A percentile compares a stretch with the other conserved stretches of the same genome.
phyloP scores from a whole-genome alignment of 2,329 filamentous ascomycete species.

The Fusarium sp. region DNA sequence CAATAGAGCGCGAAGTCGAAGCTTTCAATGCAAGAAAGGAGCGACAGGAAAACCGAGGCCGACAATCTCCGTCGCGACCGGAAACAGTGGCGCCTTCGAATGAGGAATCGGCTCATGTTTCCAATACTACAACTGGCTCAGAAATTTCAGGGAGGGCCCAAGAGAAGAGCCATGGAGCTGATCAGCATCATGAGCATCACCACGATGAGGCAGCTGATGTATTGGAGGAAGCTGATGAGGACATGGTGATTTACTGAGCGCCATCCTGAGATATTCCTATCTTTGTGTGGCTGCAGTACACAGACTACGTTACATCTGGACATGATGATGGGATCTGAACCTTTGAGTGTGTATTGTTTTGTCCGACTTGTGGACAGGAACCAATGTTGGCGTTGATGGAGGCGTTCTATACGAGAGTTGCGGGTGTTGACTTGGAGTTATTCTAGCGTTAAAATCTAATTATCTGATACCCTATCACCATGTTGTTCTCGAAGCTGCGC shows the following conservation, averaged over 20 bases:
- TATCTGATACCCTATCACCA: conserved; percentile 28
- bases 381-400: background rate
- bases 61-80: conserved; percentile 6
- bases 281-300: background rate
- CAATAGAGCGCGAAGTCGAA: conserved; percentile 72
- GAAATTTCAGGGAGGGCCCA: conserved; percentile 16
- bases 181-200: conserved; percentile 48
- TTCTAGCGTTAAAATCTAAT: conserved; percentile 5
- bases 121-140: conserved; percentile 10
- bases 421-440: conserved; percentile 1
- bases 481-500: background rate
- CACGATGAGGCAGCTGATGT: conserved; percentile 81
- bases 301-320: background rate
- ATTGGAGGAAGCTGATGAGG: conserved; percentile 86
- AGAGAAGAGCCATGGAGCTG: conserved; percentile 26
- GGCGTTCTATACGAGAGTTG: conserved; percentile 13
- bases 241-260: conserved; percentile 87
- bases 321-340: background rate
- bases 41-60: conserved; percentile 48
- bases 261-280: background rate
- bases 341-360: background rate
- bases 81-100: conserved; percentile 28
- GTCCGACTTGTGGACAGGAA: background rate
- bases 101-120: conserved; percentile 24
- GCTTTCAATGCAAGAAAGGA: conserved; percentile 68